Conservation (phyloP, 768 basidiomycete genomes). For the Tubosaeta sp. region DNA sequence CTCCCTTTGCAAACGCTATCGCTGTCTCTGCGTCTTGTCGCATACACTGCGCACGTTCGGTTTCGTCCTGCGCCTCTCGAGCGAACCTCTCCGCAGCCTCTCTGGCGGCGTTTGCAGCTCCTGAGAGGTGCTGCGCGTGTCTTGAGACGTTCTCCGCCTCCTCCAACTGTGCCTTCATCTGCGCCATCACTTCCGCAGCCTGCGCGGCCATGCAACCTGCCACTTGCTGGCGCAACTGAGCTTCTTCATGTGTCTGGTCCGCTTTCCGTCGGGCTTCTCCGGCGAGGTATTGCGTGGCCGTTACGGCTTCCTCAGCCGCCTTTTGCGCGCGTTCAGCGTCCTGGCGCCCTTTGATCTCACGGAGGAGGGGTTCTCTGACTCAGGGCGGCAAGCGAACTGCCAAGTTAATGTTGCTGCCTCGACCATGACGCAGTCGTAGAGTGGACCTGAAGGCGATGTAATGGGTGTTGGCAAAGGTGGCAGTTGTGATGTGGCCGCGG, state of each 20-base stretch:
- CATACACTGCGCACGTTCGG: background rate
- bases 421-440: slow-evolving; percentile 4
- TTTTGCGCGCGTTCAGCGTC: background rate
- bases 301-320: slow-evolving; percentile 2
- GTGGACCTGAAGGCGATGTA: background rate
- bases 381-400: background rate
- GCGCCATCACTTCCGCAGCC: slow-evolving; percentile 7
- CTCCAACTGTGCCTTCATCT: slow-evolving; percentile 8
- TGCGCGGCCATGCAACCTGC: background rate
- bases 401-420: background rate
- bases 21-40: slow-evolving; percentile 1
- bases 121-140: slow-evolving; percentile 1
- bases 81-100: slow-evolving; percentile 6
- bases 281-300: slow-evolving; percentile 2
- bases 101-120: slow-evolving; percentile 1
- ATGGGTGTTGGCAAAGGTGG: background rate
- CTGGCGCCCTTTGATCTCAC: background rate
- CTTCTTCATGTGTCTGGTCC: slow-evolving; percentile 4
- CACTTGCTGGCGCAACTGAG: slow-evolving; percentile 1
- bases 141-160: background rate
- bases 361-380: slow-evolving; percentile 9
- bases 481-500: too few species aligned
- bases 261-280: background rate
- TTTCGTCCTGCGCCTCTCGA: slow-evolving; percentile 3
- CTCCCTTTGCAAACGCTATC: slow-evolving; percentile 4